Base-by-base conservation (phyloP, 2,329 filamentous ascomycete species). In the Zopfia rhizophila region DNA sequence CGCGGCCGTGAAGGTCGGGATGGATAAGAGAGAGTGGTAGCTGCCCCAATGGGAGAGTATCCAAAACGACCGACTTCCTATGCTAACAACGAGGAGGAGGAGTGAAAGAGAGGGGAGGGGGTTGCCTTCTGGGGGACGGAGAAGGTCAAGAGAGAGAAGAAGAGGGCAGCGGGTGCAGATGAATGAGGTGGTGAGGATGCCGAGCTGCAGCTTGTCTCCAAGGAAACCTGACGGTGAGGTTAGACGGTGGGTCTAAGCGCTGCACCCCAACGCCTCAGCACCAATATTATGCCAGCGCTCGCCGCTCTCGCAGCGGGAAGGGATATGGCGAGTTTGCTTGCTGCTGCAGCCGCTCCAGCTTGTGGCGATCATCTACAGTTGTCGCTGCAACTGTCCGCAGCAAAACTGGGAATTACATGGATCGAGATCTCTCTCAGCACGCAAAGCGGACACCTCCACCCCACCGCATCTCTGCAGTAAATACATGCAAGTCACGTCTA, bases 71-170 rank as follows among this genome's bases (percentile, higher is more conserved):
- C 58, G 55, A 56, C 53, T 53, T 60, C 59, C 58, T 53, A 47
- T 49, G 37, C 47, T 51, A 48, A 47, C 53, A 52, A 48, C 60
- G 54, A 45, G 49, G 52, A 48, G 54, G 44, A 54, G 50, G 50
- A 56, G 48, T 60, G 52, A 52, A 32, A 53, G 50, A 48, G 54
- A 45, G 27, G 7, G 40, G 30, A 24, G 41, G 42, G 47, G 21
- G 29, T 30, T 38, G 62, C 68, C 68, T 70, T 70, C 66, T 72
- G 63, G 56, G 65, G 64, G 65, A 61, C 65, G 64, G 60, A 70
- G 70, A 72, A 72, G 68, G 68, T 46, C 51, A 57, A 68, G 60
- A 57, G 55, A 57, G 59, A 58, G 59, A 61, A 57, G 57, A 46
- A 51, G 36, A 45, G 28, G 28, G 59, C 55, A 51, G 53, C 43